Percentiles rank a stretch among this genome's conserved stretches.
Evolutionary conservation across 2,329 filamentous ascomycete genomes (phyloP).

Genomic region (Ceratocystis smalleyi): DNA sequence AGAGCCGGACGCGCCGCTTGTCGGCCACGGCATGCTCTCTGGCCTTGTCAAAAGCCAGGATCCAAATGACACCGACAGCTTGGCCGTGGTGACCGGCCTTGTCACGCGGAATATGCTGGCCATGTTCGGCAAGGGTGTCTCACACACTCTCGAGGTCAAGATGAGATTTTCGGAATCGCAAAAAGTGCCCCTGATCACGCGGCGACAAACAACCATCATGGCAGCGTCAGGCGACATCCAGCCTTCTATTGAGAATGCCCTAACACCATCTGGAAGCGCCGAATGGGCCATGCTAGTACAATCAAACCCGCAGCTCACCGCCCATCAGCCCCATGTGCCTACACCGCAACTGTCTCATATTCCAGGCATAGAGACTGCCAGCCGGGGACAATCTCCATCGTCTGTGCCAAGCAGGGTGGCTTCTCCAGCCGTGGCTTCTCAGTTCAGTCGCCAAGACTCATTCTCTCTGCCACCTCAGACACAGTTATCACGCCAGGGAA

Average conservation of each 20-base stretch:
- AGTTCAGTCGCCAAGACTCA: not conserved
- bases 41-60: conserved; percentile 45
- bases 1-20: conserved; percentile 80
- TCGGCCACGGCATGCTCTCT: conserved; percentile 90
- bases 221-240: not conserved
- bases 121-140: conserved; percentile 66
- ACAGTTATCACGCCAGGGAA: conserved; percentile 7
- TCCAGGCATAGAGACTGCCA: conserved; percentile 7
- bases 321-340: conserved; percentile 6
- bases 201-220: not conserved
- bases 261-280: conserved; percentile 44
- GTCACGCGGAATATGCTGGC: conserved; percentile 76
- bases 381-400: conserved; percentile 2
- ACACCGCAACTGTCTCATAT: not conserved
- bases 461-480: not conserved
- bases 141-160: conserved; percentile 85
- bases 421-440: conserved; percentile 3
- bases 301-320: conserved; percentile 43
- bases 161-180: conserved; percentile 69
- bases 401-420: not conserved
- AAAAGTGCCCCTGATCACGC: conserved; percentile 27
- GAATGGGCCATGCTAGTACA: conserved; percentile 70
- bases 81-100: conserved; percentile 68
- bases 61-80: conserved; percentile 28
- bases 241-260: conserved; percentile 24